phyloP scores from a whole-genome alignment of 345 rosid genomes.

The Kernera saxatilis region DNA sequence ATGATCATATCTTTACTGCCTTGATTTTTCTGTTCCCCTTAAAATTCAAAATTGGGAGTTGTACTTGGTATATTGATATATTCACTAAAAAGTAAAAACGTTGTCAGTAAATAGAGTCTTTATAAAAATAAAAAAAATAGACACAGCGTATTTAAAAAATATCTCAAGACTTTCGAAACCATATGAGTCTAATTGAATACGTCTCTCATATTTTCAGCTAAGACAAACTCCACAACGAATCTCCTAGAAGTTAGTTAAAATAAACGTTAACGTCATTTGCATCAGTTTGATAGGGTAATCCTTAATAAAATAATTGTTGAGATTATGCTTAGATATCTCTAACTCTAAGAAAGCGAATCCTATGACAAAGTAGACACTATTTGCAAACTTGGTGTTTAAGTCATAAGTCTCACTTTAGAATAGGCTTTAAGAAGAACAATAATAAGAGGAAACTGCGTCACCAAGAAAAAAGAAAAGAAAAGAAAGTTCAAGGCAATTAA shows the following conservation, averaged over 20 bases:
- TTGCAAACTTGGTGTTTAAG: constrained; percentile 13
- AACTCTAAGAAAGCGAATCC: constrained; percentile 19
- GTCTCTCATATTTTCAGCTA: neutral
- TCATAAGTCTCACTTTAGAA: neutral
- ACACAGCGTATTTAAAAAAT: neutral
- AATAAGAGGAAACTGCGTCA: constrained; percentile 9
- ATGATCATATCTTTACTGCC: neutral
- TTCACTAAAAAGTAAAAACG: neutral
- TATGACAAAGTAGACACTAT: constrained; percentile 7
- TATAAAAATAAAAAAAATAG: no score
- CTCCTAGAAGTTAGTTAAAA: neutral
- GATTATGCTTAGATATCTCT: neutral
- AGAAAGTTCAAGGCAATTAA: neutral
- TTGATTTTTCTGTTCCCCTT: neutral
- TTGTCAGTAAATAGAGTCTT: neutral
- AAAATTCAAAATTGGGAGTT: neutral
- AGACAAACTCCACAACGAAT: neutral
- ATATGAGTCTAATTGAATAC: neutral
- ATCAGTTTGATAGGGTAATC: neutral
- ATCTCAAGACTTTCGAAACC: neutral
- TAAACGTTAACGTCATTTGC: neutral
- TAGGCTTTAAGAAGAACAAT: neutral
- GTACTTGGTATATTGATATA: neutral
- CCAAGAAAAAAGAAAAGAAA: neutral
- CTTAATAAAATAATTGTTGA: neutral